A percentile compares a stretch with the other conserved stretches of the same genome.
phyloP scores from a whole-genome alignment of 163 green algal genomes.

The Chlamydomonas reinhardtii region DNA sequence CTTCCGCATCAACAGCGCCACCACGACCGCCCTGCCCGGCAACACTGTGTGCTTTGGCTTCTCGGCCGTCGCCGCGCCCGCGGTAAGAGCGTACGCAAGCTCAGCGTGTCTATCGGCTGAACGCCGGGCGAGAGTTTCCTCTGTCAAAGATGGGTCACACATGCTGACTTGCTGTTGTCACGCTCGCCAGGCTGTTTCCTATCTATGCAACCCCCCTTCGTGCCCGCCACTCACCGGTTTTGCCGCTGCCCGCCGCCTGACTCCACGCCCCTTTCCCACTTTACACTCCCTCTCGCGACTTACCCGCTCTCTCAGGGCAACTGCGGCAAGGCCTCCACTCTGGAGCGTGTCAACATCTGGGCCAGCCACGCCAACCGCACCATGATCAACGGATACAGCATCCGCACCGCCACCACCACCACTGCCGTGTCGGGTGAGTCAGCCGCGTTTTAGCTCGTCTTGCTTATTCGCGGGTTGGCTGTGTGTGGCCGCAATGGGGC shows the following conservation, averaged over 20 bases:
- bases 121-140: no score
- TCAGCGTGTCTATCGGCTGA: no score
- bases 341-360: constrained; percentile 21
- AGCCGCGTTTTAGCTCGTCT: no score
- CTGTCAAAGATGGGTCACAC: no score
- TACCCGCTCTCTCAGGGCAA: background rate
- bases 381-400: background rate
- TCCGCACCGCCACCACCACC: background rate
- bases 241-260: no score
- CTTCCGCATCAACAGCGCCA: background rate
- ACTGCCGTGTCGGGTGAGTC: background rate
- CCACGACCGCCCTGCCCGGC: background rate
- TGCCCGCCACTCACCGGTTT: no score
- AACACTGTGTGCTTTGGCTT: constrained; percentile 11
- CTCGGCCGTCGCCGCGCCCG: background rate
- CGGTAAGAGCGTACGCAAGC: background rate
- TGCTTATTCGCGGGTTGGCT: no score
- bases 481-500: no score
- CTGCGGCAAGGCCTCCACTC: background rate
- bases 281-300: background rate
- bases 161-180: no score
- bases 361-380: background rate
- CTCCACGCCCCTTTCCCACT: background rate
- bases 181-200: no score
- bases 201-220: no score